These are phyloP conservation scores for Arthrinium phaeospermum DNA, from an alignment of 2,329 filamentous ascomycete genomes.

Conservation along the genomic window DNA sequence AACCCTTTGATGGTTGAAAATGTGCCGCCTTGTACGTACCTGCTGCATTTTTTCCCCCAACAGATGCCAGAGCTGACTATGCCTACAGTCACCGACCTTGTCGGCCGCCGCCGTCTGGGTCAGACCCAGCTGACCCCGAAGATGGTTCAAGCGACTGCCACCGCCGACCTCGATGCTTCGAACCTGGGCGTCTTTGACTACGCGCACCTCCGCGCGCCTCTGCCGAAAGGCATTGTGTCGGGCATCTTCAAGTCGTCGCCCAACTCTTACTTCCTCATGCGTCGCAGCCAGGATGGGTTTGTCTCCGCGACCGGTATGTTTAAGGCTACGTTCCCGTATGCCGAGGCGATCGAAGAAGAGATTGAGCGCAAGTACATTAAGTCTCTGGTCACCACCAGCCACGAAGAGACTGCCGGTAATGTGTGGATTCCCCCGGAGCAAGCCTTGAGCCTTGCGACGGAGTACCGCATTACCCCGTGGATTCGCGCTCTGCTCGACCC, in stretches of 20 bases:
- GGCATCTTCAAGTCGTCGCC: constrained; percentile 92
- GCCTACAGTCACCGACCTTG: constrained; percentile 70
- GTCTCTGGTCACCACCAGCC: constrained; percentile 77
- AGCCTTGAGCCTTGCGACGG: constrained; percentile 82
- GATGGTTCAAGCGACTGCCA: constrained; percentile 73
- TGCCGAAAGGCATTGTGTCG: constrained; percentile 89
- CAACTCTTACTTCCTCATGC: constrained; percentile 96
- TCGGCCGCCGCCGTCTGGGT: constrained; percentile 84
- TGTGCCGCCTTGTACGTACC: constrained; percentile 64
- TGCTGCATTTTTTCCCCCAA: constrained; percentile 21
- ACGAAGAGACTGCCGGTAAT: constrained; percentile 93
- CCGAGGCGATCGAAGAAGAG: constrained; percentile 74
- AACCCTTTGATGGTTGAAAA: constrained; percentile 72
- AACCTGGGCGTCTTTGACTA: constrained; percentile 91
- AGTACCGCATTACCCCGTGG: constrained; percentile 88
- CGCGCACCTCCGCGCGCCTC: constrained; percentile 88
- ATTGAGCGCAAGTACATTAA: constrained; percentile 85
- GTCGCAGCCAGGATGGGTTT: constrained; percentile 83
- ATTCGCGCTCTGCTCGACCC: constrained; percentile 91
- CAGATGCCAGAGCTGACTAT: constrained; percentile 27
- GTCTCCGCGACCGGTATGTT: constrained; percentile 91
- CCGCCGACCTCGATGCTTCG: constrained; percentile 73
- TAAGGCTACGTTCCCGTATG: constrained; percentile 86
- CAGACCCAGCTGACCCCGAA: constrained; percentile 90
- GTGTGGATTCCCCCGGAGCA: constrained; percentile 88